Conservation (phyloP, 2,329 filamentous ascomycete genomes). For the Epichloe aotearoae region DNA sequence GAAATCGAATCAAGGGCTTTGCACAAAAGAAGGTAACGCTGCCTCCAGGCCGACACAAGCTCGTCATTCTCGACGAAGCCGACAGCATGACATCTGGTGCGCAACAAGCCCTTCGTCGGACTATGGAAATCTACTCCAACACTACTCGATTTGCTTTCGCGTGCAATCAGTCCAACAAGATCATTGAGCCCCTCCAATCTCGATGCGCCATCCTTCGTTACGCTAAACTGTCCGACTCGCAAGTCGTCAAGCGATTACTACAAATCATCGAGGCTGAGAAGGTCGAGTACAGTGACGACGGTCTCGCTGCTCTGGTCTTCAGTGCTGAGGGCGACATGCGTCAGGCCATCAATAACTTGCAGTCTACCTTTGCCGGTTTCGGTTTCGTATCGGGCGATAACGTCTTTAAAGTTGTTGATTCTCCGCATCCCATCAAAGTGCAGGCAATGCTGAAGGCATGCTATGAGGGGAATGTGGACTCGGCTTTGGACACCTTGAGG, state of each 20-base stretch:
- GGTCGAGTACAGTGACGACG: conserved; percentile 84
- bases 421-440: conserved; percentile 93
- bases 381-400: conserved; percentile 97
- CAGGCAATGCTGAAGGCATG: conserved; percentile 98
- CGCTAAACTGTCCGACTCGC: conserved; percentile 78
- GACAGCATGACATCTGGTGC: conserved; percentile 97
- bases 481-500: conserved; percentile 70
- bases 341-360: conserved; percentile 96
- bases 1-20: conserved; percentile 95
- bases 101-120: conserved; percentile 85
- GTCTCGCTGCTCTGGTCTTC: conserved; percentile 90
- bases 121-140: conserved; percentile 97
- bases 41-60: conserved; percentile 78
- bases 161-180: conserved; percentile 98
- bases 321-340: conserved; percentile 97
- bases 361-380: conserved; percentile 86
- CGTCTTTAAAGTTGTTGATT: conserved; percentile 95
- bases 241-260: conserved; percentile 79
- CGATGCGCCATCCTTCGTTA: conserved; percentile 93
- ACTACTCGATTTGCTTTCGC: conserved; percentile 96
- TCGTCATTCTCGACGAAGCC: conserved; percentile 95
- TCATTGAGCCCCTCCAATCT: conserved; percentile 97
- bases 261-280: conserved; percentile 90
- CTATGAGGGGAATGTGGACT: conserved; percentile 82
- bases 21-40: conserved; percentile 98